Percentiles rank a stretch among this genome's conserved stretches.
Evolutionary conservation across 345 rosid species (phyloP).

Genomic region (Dovyalis caffra): DNA sequence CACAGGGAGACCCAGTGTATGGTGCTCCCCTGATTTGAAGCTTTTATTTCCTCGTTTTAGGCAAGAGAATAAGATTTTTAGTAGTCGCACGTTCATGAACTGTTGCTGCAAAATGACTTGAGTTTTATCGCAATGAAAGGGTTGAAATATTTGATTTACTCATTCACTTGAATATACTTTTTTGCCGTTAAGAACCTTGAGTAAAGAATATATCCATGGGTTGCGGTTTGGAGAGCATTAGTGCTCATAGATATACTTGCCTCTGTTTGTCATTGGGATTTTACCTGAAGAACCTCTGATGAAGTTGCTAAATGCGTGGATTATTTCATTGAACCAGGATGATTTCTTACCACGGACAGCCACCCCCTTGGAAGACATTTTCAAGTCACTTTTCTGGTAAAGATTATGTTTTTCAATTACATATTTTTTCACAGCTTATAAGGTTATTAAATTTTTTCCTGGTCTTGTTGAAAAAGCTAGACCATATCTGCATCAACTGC

Average conservation of each 20-base stretch:
- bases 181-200: not conserved
- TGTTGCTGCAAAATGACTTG: not conserved
- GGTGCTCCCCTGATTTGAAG: not conserved
- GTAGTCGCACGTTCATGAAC: not conserved
- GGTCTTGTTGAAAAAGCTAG: not conserved
- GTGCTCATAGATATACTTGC: slow-evolving; percentile 7
- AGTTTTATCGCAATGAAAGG: not conserved
- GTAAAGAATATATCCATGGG: not conserved
- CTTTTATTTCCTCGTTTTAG: not conserved
- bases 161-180: not conserved
- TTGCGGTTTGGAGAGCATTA: slow-evolving; percentile 7
- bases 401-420: not conserved
- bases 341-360: slow-evolving; percentile 95
- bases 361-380: slow-evolving; percentile 94
- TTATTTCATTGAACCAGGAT: slow-evolving; percentile 53
- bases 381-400: slow-evolving; percentile 98
- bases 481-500: not conserved
- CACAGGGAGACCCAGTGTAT: not conserved
- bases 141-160: slow-evolving; percentile 2
- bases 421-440: not conserved
- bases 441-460: not conserved
- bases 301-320: not conserved
- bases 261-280: not conserved
- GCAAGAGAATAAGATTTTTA: not conserved
- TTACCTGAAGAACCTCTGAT: not conserved